phyloP scores from a whole-genome alignment of 495 filamentous ascomycete species.

The Achaetomiella virescens region DNA sequence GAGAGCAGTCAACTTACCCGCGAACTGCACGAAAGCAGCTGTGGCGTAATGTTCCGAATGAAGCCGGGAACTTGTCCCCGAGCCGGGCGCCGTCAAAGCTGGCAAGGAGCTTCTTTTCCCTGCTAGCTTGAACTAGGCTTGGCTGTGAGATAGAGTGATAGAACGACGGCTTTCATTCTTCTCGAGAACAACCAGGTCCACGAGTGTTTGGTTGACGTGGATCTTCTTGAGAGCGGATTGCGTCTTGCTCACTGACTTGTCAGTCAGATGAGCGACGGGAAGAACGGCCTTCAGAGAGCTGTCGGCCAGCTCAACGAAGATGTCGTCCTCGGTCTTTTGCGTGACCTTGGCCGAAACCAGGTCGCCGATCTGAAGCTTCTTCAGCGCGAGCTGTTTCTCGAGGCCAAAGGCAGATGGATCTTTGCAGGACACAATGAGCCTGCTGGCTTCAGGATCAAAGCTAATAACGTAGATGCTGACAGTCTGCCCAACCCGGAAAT shows the following conservation, averaged over 20 bases:
- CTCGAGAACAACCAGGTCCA: slow-evolving; percentile 75
- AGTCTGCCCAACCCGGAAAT: slow-evolving; percentile 85
- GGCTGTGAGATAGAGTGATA: slow-evolving; percentile 70
- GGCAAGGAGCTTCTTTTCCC: slow-evolving; percentile 56
- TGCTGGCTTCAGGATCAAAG: slow-evolving; percentile 61
- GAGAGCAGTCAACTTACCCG: slow-evolving; percentile 67
- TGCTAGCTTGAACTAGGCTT: slow-evolving; percentile 68
- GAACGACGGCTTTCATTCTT: slow-evolving; percentile 67
- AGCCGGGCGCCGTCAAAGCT: slow-evolving; percentile 63
- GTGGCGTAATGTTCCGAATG: slow-evolving; percentile 73
- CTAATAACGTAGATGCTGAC: slow-evolving; percentile 78
- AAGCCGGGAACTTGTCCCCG: slow-evolving; percentile 71
- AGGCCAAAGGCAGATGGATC: slow-evolving; percentile 70
- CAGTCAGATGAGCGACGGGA: slow-evolving; percentile 69
- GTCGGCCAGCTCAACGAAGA: slow-evolving; percentile 68
- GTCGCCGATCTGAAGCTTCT: slow-evolving; percentile 61
- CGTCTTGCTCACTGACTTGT: slow-evolving; percentile 71
- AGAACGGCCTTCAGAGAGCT: slow-evolving; percentile 68
- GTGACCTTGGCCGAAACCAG: slow-evolving; percentile 71
- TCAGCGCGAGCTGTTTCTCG: slow-evolving; percentile 67
- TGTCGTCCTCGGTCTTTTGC: slow-evolving; percentile 75
- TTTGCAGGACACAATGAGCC: slow-evolving; percentile 88
- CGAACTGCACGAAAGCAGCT: slow-evolving; percentile 77
- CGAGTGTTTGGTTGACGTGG: slow-evolving; percentile 70
- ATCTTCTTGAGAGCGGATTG: slow-evolving; percentile 68